Base-by-base conservation (phyloP, 805 yeast species). In the Metschnikowia lunata region DNA sequence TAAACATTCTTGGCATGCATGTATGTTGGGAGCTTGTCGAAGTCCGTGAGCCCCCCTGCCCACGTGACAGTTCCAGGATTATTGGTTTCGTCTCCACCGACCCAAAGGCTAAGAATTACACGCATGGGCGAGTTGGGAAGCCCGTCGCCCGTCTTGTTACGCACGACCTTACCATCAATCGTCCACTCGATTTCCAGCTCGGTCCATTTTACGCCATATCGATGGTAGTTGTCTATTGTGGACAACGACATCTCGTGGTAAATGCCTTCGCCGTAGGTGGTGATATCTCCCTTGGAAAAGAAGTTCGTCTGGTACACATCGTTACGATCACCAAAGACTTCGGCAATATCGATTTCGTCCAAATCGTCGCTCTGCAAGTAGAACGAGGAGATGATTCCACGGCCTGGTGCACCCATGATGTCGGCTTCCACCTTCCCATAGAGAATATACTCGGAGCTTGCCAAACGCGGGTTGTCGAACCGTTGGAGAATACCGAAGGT, bases 351-450 rank as follows among this genome's bases (percentile, higher is more conserved):
- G 31, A 71, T 69, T 46, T 69, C 74, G 48, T 71, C 75, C 45
- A 66, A 55, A 51, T 68, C 74, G 44, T 68, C 68, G 36, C 71
- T 65, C 47, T 69, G 74, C n/a, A 70, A 45, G 49, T 70, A 70
- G 36, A 69, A 62, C 23, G 70, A 63, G 23, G 67, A 59, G n/a
- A 71, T 59, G 15, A 71, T 58, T 1, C 75, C 75, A 5, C 36
- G 39, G 1, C 74, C 75, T 0, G 43, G 15, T 1, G 70, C 57
- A 1, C 64, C 70, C 42, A 43, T 48, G 13, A 70, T 53, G 27
- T 64, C 71, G 12, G 64, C 70, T 49, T 61, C 69, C 2, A 61
- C 72, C 40, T 58, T 59, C 6, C 75, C 75, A 45, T 66, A 61
- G 43, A 65, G 47, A 8, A 70, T 55, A 45, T 61, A 61, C 34